Evolutionary conservation across 2,329 filamentous ascomycete genomes (phyloP).

Genomic region (Claviceps humidiphila): DNA sequence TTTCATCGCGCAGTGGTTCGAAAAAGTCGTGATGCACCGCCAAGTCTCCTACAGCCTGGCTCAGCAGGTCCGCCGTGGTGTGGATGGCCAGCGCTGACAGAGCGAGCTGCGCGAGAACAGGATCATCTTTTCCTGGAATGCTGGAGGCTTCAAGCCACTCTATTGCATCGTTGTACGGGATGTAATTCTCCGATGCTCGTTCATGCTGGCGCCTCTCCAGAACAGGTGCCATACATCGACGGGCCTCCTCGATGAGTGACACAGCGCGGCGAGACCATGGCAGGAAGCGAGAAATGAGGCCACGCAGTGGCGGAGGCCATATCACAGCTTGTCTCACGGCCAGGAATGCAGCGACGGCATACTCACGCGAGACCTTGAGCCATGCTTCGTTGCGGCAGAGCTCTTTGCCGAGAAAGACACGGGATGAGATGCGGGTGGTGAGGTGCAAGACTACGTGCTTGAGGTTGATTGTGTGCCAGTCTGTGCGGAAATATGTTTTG

Average conservation of each 20-base stretch:
- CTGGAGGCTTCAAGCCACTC: slow-evolving; percentile 41
- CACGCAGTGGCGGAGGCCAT: slow-evolving; percentile 30
- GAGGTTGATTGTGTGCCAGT: slow-evolving; percentile 1
- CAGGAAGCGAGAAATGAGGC: slow-evolving; percentile 19
- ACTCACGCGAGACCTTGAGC: slow-evolving; percentile 25
- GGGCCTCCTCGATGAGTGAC: not conserved
- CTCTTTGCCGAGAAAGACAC: slow-evolving; percentile 26
- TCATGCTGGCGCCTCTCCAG: not conserved
- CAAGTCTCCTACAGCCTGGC: slow-evolving; percentile 13
- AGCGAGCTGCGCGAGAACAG: slow-evolving; percentile 7
- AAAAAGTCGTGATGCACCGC: slow-evolving; percentile 26
- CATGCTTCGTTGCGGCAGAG: slow-evolving; percentile 30
- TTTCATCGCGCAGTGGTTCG: slow-evolving; percentile 28
- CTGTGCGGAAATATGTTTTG: not conserved
- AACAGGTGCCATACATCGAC: not conserved
- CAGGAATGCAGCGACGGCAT: slow-evolving; percentile 26
- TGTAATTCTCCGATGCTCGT: slow-evolving; percentile 12
- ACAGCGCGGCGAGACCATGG: not conserved
- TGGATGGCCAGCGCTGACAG: slow-evolving; percentile 37
- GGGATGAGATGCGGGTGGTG: slow-evolving; percentile 11
- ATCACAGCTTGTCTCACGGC: slow-evolving; percentile 18
- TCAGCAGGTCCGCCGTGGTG: slow-evolving; percentile 28
- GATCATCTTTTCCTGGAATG: slow-evolving; percentile 3
- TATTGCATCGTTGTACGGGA: slow-evolving; percentile 30
- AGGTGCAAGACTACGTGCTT: not conserved